These are phyloP conservation scores for Huntiella decipiens DNA, from an alignment of 2,329 filamentous ascomycete genomes.

Conservation along the genomic window DNA sequence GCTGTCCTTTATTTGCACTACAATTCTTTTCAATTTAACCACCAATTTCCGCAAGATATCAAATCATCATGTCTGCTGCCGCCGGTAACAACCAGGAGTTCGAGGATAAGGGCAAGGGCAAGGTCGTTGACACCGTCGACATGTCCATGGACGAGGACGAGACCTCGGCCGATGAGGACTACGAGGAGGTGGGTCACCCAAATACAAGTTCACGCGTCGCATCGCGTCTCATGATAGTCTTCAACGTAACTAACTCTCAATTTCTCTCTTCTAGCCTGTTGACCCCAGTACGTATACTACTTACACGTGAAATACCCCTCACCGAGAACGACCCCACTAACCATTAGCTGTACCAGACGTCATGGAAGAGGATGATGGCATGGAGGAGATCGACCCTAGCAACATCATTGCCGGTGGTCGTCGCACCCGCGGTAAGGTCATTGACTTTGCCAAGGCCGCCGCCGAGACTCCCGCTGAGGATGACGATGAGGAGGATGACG, in stretches of 20 bases:
- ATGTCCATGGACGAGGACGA: slow-evolving; percentile 58
- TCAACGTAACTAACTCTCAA: background rate
- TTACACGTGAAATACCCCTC: background rate
- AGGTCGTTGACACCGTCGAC: slow-evolving; percentile 42
- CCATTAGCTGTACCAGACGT: slow-evolving; percentile 18
- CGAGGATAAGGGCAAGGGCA: slow-evolving; percentile 76
- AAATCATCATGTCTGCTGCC: slow-evolving; percentile 29
- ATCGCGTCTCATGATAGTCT: background rate
- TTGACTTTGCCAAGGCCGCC: slow-evolving; percentile 84
- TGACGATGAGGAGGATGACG: slow-evolving; percentile 64
- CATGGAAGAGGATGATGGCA: slow-evolving; percentile 53
- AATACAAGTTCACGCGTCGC: background rate
- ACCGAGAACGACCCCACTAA: slow-evolving; percentile 14
- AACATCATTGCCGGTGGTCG: slow-evolving; percentile 68
- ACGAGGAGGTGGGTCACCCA: slow-evolving; percentile 39
- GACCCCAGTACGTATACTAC: slow-evolving; percentile 10
- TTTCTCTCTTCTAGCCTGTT: slow-evolving; percentile 3
- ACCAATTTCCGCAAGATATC: background rate
- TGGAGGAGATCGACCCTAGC: slow-evolving; percentile 76
- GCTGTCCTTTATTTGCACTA: background rate
- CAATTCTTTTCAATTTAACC: background rate
- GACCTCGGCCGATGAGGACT: slow-evolving; percentile 45
- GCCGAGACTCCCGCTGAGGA: slow-evolving; percentile 56
- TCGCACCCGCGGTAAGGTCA: slow-evolving; percentile 79
- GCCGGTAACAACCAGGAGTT: slow-evolving; percentile 25